phyloP scores from a whole-genome alignment of 352 stramenopile species.

The Pythium dissimile region DNA sequence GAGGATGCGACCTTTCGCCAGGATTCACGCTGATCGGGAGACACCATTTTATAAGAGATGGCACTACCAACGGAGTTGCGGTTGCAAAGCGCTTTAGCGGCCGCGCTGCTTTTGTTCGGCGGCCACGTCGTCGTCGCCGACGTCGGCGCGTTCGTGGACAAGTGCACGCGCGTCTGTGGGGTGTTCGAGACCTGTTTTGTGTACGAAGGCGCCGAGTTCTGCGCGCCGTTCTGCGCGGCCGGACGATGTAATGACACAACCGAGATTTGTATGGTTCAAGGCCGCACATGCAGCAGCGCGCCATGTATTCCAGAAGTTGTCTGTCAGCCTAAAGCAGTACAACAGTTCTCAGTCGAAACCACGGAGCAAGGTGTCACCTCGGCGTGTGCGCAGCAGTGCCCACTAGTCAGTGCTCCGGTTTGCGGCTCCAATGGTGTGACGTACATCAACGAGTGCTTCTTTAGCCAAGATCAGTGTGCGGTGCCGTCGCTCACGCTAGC shows the following conservation, averaged over 20 bases:
- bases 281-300: constrained; percentile 27
- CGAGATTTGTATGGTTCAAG: constrained; percentile 39
- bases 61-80: too few relatives aligned
- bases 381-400: constrained; percentile 32
- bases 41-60: too few relatives aligned
- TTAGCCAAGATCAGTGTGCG: constrained; percentile 43
- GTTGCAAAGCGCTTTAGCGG: not conserved
- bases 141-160: not conserved
- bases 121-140: not conserved
- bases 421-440: constrained; percentile 43
- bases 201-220: constrained; percentile 41
- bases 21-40: too few relatives aligned
- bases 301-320: constrained; percentile 45
- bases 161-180: constrained; percentile 24
- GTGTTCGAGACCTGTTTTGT: constrained; percentile 43
- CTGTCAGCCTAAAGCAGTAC: constrained; percentile 29
- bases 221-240: constrained; percentile 33
- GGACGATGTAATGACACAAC: constrained; percentile 36
- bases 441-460: constrained; percentile 52
- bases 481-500: constrained; percentile 18
- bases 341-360: not conserved
- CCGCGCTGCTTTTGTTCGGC: not conserved
- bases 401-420: constrained; percentile 35
- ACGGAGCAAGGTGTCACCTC: not conserved
- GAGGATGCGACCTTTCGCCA: not conserved